phyloP scores from a whole-genome alignment of 1,284 basidiomycete genomes.

The Ustilago curta region DNA sequence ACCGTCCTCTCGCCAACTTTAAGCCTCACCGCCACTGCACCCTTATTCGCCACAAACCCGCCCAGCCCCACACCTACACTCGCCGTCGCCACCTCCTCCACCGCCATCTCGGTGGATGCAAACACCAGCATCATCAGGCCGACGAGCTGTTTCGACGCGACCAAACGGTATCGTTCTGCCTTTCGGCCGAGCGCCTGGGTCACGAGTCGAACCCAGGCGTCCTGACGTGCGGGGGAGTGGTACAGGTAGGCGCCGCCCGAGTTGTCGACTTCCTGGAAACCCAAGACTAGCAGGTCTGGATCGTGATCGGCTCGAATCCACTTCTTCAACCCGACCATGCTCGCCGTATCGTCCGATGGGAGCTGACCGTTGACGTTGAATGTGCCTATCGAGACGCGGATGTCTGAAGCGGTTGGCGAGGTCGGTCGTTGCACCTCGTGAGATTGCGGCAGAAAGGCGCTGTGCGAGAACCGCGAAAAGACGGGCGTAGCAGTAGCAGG shows the following conservation, averaged over 20 bases:
- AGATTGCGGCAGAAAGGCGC: conserved; percentile 21
- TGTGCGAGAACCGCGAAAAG: conserved; percentile 50
- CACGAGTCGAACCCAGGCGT: conserved; percentile 35
- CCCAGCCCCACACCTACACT: conserved; percentile 50
- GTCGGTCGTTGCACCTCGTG: conserved; percentile 15
- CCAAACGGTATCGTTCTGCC: conserved; percentile 21
- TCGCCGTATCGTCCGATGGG: conserved; percentile 21
- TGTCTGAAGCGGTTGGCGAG: conserved; percentile 40
- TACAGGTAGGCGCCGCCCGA: conserved; percentile 52
- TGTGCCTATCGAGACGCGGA: conserved; percentile 42
- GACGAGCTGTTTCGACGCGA: conserved; percentile 54
- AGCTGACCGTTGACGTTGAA: conserved; percentile 47
- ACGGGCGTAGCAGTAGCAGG: conserved; percentile 10
- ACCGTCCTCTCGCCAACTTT: conserved; percentile 89
- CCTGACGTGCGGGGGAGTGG: conserved; percentile 47
- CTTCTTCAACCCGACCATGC: conserved; percentile 34
- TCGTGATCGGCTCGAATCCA: conserved; percentile 50
- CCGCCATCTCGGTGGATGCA: conserved; percentile 17
- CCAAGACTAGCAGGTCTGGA: conserved; percentile 49
- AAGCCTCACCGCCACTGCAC: conserved; percentile 88
- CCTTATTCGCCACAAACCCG: conserved; percentile 64
- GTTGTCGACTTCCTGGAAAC: conserved; percentile 56
- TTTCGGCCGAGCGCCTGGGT: conserved; percentile 30
- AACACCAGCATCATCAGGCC: conserved; percentile 48
- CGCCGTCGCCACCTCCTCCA: conserved; percentile 33